Percentiles rank a stretch among this genome's conserved stretches.
These are phyloP conservation scores for Atractiella rhizophila DNA, from an alignment of 768 basidiomycete species.

Conservation along the genomic window DNA sequence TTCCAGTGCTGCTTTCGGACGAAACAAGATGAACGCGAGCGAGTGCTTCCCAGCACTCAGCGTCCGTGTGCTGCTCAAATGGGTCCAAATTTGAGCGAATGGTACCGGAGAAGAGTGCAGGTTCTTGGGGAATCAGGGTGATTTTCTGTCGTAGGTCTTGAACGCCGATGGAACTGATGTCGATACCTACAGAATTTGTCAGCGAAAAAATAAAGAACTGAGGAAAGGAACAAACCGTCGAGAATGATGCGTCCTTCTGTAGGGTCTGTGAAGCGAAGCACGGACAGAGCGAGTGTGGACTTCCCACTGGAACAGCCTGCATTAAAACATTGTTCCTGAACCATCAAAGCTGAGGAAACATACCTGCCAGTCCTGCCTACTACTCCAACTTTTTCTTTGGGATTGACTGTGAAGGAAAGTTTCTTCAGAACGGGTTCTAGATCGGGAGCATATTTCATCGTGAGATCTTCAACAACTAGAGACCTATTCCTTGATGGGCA, in stretches of 20 bases:
- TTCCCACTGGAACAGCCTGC: constrained; percentile 27
- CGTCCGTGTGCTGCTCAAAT: constrained; percentile 13
- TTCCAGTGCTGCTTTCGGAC: not conserved
- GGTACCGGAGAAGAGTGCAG: constrained; percentile 32
- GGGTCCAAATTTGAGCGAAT: constrained; percentile 32
- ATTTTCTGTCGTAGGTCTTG: constrained; percentile 41
- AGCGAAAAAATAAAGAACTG: constrained; percentile 29
- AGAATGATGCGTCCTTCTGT: constrained; percentile 12
- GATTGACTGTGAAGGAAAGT: constrained; percentile 21
- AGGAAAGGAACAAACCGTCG: constrained; percentile 21
- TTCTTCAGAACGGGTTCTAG: constrained; percentile 22
- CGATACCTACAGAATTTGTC: constrained; percentile 21
- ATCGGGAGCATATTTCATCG: constrained; percentile 14
- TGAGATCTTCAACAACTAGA: constrained; percentile 20
- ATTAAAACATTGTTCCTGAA: not conserved
- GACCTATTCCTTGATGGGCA: too few relatives aligned
- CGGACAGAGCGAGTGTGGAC: constrained; percentile 21
- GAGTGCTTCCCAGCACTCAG: constrained; percentile 15
- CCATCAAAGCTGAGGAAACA: not conserved
- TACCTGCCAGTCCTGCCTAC: constrained; percentile 10
- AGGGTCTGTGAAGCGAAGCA: constrained; percentile 25
- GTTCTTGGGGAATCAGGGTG: constrained; percentile 26
- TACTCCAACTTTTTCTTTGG: constrained; percentile 23
- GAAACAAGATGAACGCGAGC: constrained; percentile 9
- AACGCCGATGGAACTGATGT: constrained; percentile 21